Evolutionary conservation across 164 flowering plant genomes (phyloP).

Genomic region (Kingdonia uniflora): DNA sequence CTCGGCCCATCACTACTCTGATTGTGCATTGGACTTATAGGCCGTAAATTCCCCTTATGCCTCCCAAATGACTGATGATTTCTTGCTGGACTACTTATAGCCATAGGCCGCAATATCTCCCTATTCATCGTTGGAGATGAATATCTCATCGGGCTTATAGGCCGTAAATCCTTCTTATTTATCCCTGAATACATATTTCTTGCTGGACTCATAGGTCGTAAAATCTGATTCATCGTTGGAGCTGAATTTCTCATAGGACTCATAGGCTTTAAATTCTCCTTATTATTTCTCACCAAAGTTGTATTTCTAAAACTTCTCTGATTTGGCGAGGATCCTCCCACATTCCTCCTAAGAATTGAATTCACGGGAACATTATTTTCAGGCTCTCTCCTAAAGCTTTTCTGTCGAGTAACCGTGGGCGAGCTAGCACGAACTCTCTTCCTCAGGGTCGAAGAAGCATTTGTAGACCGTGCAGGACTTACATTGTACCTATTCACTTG

Average conservation of each 20-base stretch:
- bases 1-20: neutral
- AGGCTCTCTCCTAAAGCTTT: slow-evolving; percentile 32
- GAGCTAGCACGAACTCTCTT: slow-evolving; percentile 30
- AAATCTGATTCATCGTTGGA: neutral
- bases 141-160: neutral
- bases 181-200: neutral
- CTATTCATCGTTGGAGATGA: slow-evolving; percentile 6
- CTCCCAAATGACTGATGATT: neutral
- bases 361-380: slow-evolving; percentile 4
- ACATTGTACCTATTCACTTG: too few relatives aligned
- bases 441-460: slow-evolving; percentile 9
- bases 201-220: slow-evolving; percentile 6
- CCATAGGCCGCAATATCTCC: neutral
- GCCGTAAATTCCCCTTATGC: neutral
- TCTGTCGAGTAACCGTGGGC: slow-evolving; percentile 28
- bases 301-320: slow-evolving; percentile 23
- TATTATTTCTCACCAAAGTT: neutral
- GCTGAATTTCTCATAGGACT: slow-evolving; percentile 11
- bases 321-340: slow-evolving; percentile 11
- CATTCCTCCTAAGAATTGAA: neutral
- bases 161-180: neutral
- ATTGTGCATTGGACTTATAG: neutral
- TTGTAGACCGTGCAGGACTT: neutral
- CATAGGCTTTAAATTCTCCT: slow-evolving; percentile 6
- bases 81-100: neutral